Percentiles rank a stretch among this genome's conserved stretches.
These are phyloP conservation scores for Pulicaria dysenterica DNA, from an alignment of 129 eudicot species.

Conservation along the genomic window DNA sequence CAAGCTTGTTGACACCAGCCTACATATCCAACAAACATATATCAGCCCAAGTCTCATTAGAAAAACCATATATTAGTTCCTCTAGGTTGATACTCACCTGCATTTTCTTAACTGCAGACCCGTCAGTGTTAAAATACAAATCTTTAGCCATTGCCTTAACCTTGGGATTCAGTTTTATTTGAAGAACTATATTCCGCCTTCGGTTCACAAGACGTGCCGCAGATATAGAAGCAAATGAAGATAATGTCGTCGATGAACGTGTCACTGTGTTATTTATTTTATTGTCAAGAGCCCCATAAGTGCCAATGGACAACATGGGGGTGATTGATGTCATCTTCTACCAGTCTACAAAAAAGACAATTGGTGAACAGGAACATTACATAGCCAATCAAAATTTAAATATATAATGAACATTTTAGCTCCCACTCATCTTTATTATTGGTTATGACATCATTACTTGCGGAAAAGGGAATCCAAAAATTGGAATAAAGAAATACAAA, in stretches of 20 bases:
- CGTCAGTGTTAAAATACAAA: constrained; percentile 9
- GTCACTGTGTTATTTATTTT: constrained; percentile 15
- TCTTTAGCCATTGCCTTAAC: constrained; percentile 15
- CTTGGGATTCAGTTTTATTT: constrained; percentile 22
- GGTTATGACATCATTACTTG: too few species aligned
- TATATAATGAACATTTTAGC: neutral
- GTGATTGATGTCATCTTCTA: constrained; percentile 34
- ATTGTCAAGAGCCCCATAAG: constrained; percentile 23
- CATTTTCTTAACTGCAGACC: constrained; percentile 20
- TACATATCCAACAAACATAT: neutral
- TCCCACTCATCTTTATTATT: neutral
- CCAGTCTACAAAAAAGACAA: neutral
- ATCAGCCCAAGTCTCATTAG: neutral
- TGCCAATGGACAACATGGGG: constrained; percentile 42
- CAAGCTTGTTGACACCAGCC: constrained; percentile 36
- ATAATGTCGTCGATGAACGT: constrained; percentile 30
- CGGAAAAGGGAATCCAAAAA: too few species aligned
- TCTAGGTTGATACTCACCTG: neutral
- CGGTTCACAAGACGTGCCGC: constrained; percentile 30
- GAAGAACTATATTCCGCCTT: constrained; percentile 29
- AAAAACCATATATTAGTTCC: neutral
- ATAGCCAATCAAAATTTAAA: neutral
- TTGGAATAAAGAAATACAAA: too few species aligned
- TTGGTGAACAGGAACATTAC: too few species aligned
- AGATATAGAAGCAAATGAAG: constrained; percentile 49